A percentile compares a stretch with the other conserved stretches of the same genome.
Evolutionary conservation across 2,329 filamentous ascomycete genomes (phyloP).

Genomic region (Plectosphaerella plurivora): DNA sequence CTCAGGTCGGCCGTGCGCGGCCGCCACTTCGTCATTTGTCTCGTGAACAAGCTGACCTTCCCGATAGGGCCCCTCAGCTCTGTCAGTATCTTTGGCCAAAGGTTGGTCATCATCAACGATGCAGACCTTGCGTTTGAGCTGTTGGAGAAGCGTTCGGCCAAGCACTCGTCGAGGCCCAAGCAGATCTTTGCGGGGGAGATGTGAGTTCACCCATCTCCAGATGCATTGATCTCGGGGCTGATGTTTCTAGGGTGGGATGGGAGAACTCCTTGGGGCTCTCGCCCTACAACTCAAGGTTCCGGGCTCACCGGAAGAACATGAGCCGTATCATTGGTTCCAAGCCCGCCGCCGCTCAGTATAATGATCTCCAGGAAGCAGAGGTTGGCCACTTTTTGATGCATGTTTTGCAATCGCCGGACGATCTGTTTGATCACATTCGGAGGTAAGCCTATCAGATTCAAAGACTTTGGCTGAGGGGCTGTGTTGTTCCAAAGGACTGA

Average conservation of each 20-base stretch:
- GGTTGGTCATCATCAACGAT: slow-evolving; percentile 35
- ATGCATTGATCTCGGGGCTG: neutral
- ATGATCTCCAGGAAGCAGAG: slow-evolving; percentile 37
- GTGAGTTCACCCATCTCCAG: slow-evolving; percentile 15
- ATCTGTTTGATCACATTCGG: slow-evolving; percentile 33
- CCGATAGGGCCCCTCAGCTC: slow-evolving; percentile 19
- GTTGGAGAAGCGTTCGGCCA: slow-evolving; percentile 27
- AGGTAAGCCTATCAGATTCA: slow-evolving; percentile 21
- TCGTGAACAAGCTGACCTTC: too few relatives aligned
- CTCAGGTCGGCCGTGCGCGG: neutral
- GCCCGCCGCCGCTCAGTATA: slow-evolving; percentile 28
- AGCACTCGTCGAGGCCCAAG: slow-evolving; percentile 28
- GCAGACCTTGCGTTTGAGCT: slow-evolving; percentile 27
- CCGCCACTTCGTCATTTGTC: neutral
- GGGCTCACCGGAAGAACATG: slow-evolving; percentile 38
- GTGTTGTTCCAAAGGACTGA: neutral
- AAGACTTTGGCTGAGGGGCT: too few relatives aligned
- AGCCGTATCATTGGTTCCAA: slow-evolving; percentile 40
- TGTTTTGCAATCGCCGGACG: slow-evolving; percentile 30
- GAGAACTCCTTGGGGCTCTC: slow-evolving; percentile 26
- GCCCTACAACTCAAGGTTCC: slow-evolving; percentile 30
- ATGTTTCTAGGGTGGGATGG: slow-evolving; percentile 25
- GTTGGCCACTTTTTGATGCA: slow-evolving; percentile 36
- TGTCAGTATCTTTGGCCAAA: slow-evolving; percentile 32
- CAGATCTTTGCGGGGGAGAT: slow-evolving; percentile 28